Base-by-base conservation (phyloP, 768 basidiomycete species). In the Tubosaeta sp. region DNA sequence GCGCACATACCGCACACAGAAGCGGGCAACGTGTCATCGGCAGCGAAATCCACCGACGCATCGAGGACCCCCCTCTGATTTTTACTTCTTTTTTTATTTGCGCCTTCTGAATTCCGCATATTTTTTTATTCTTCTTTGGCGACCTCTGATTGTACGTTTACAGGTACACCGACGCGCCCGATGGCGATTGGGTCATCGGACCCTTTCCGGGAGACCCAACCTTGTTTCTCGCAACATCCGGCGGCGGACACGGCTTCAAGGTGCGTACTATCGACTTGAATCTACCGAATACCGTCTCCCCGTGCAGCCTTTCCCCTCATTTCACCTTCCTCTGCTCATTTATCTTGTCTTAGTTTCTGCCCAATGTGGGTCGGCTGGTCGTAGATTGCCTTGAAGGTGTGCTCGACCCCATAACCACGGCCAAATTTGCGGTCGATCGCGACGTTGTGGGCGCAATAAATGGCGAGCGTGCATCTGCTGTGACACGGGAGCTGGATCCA, bases 121-220 rank as follows among this genome's bases (percentile, higher is more conserved):
- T 45, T 46, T 36, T 34, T 18, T 14, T 24, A n/a, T 21, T 39
- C 9, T 47, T 29, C 21, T 38, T 47, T 11, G n/a, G 24, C 3
- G 9, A 10, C 21, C 8, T 8, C 16, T 12, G 29, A n/a, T 38
- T 13, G 13, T n/a, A 11, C 13, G 34, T 14, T 19, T 31, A 41
- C 55, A 94, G 91, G 91, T 97, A 97, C 65, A 86, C 86, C 21
- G 94, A 96, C 59, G 83, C 92, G 5, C 77, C 83, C 1, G 87
- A 94, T 60, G 85, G 82, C 3, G 80, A 97, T 67, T 97, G 92
- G 90, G 72, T 96, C 38, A 90, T 97, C 56, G 90, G 93, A 22
- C 81, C 87, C 57, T 76, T 77, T 22, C 82, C 83, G 0, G 65
- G 67, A 13, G 76, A 84, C 56, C 68, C 72, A 22, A 78, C 78